A percentile compares a stretch with the other conserved stretches of the same genome.
Evolutionary conservation across 306 rosid genomes (phyloP).

Genomic region (Malus fusca): DNA sequence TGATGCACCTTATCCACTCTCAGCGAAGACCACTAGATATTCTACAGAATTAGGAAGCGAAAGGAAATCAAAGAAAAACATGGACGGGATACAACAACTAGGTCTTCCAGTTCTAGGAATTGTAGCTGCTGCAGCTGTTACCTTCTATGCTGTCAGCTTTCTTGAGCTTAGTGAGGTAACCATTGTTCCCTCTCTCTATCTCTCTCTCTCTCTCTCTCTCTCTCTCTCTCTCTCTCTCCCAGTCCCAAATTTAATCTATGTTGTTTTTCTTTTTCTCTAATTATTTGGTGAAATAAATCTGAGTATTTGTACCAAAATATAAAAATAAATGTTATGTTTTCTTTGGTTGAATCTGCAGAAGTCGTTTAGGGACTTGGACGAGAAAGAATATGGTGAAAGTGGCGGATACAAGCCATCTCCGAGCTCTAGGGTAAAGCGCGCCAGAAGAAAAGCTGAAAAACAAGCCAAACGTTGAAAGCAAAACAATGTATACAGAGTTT

Average conservation of each 20-base stretch:
- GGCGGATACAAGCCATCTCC: constrained; percentile 45
- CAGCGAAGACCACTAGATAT: neutral
- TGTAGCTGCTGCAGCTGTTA: constrained; percentile 62
- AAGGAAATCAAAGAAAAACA: neutral
- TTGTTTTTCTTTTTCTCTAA: neutral
- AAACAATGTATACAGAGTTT: neutral
- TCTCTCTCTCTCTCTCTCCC: too few species aligned
- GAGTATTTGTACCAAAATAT: neutral
- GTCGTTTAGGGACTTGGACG: constrained; percentile 47
- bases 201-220: too few species aligned
- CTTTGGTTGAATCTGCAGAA: constrained; percentile 29
- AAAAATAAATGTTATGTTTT: too few species aligned
- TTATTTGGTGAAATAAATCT: neutral
- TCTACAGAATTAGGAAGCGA: neutral
- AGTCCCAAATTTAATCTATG: too few species aligned
- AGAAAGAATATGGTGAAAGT: constrained; percentile 29
- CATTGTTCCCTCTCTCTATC: neutral
- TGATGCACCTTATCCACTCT: constrained; percentile 3
- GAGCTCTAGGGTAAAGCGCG: constrained; percentile 51
- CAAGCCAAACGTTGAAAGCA: constrained; percentile 14
- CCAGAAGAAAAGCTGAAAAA: constrained; percentile 60
- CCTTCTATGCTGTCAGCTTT: constrained; percentile 75
- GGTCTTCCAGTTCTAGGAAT: constrained; percentile 61
- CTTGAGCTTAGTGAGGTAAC: constrained; percentile 57
- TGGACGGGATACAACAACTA: constrained; percentile 48